A percentile compares a stretch with the other conserved stretches of the same genome.
Conservation (phyloP, 768 basidiomycete species). For the Pulveroboletus frians region DNA sequence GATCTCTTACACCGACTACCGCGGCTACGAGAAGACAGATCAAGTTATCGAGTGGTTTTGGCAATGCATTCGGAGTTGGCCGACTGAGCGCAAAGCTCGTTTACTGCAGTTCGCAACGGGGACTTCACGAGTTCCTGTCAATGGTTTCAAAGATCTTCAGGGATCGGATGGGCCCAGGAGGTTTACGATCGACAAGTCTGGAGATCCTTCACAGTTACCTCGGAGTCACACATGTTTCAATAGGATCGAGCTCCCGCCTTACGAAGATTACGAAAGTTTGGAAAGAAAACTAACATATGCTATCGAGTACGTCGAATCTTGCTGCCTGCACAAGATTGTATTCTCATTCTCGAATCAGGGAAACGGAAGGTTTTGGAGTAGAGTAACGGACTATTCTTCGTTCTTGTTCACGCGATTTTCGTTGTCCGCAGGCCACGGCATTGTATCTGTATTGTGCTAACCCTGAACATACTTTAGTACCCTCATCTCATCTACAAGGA, state of each 20-base stretch:
- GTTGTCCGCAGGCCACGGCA: not conserved
- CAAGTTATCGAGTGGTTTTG: slow-evolving; percentile 95
- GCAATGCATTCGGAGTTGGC: slow-evolving; percentile 88
- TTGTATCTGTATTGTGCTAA: slow-evolving; percentile 16
- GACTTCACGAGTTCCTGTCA: slow-evolving; percentile 81
- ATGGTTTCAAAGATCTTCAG: slow-evolving; percentile 93
- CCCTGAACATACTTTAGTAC: not conserved
- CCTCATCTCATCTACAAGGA: not conserved
- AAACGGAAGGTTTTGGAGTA: slow-evolving; percentile 73
- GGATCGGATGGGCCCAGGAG: slow-evolving; percentile 88
- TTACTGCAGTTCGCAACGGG: slow-evolving; percentile 86
- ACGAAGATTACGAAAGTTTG: slow-evolving; percentile 80
- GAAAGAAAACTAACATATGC: slow-evolving; percentile 83
- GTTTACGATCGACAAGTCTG: slow-evolving; percentile 94
- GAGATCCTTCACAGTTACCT: slow-evolving; percentile 82
- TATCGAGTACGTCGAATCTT: slow-evolving; percentile 56
- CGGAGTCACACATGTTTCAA: slow-evolving; percentile 96
- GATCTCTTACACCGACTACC: slow-evolving; percentile 92
- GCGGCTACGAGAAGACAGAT: slow-evolving; percentile 80
- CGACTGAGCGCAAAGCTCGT: slow-evolving; percentile 81
- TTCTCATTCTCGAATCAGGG: slow-evolving; percentile 37
- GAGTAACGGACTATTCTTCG: slow-evolving; percentile 34
- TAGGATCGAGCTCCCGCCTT: slow-evolving; percentile 81
- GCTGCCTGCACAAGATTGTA: not conserved
- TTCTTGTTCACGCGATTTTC: slow-evolving; percentile 6